These are phyloP conservation scores for Apostasia ramifera DNA, from an alignment of 106 monocot species.

Conservation along the genomic window DNA sequence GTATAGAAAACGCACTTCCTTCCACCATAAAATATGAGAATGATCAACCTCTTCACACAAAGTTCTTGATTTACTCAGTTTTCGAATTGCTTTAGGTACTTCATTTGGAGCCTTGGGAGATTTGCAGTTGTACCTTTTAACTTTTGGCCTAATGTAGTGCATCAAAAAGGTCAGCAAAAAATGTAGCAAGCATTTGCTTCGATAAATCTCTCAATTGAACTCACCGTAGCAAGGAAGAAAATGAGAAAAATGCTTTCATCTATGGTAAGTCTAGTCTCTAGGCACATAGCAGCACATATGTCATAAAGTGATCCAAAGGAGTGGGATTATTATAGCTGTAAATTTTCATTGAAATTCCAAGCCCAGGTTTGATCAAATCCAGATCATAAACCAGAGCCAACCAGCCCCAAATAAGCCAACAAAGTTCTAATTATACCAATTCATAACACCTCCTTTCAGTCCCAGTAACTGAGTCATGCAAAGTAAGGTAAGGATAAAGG, in stretches of 20 bases:
- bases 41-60: constrained; percentile 25
- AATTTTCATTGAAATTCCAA: too few relatives aligned
- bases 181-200: background rate
- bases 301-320: too few relatives aligned
- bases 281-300: too few relatives aligned
- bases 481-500: too few relatives aligned
- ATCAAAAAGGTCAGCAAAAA: background rate
- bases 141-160: constrained; percentile 20
- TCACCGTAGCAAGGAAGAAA: constrained; percentile 1
- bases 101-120: constrained; percentile 19
- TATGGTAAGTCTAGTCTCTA: too few relatives aligned
- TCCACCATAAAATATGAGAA: constrained; percentile 86
- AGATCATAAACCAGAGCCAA: too few relatives aligned
- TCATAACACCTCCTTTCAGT: too few relatives aligned
- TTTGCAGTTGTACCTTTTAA: constrained; percentile 31
- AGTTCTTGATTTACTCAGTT: constrained; percentile 23
- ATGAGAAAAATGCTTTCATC: background rate
- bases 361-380: too few relatives aligned
- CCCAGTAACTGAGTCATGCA: too few relatives aligned
- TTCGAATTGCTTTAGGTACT: constrained; percentile 29
- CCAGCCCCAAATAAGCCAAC: too few relatives aligned
- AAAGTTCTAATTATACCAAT: too few relatives aligned
- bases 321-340: too few relatives aligned
- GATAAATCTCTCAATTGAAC: background rate
- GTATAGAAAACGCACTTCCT: constrained; percentile 42